A percentile compares a stretch with the other conserved stretches of the same genome.
Conservation (phyloP, 2,329 filamentous ascomycete genomes). For the Aspergillus arachidicola region DNA sequence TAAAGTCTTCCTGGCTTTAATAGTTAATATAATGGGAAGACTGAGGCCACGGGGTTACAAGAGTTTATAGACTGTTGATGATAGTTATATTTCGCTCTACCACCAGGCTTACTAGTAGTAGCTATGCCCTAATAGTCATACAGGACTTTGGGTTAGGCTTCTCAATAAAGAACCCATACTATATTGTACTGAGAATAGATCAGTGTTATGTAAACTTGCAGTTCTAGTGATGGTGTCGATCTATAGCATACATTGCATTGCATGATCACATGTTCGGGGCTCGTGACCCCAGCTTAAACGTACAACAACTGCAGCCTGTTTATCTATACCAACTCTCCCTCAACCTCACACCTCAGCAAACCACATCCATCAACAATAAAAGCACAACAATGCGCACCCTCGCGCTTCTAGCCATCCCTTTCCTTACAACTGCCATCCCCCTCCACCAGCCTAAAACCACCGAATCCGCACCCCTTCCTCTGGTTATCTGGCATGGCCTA, state of each 20-base stretch:
- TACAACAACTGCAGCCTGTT: neutral
- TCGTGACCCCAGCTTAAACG: neutral
- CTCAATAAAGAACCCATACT: too few relatives aligned
- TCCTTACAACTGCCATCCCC: slow-evolving; percentile 26
- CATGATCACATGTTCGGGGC: neutral
- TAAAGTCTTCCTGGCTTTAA: too few relatives aligned
- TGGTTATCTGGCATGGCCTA: slow-evolving; percentile 94
- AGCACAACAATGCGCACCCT: slow-evolving; percentile 5
- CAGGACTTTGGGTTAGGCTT: too few relatives aligned
- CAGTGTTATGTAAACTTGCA: neutral
- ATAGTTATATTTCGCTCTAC: too few relatives aligned
- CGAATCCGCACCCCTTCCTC: slow-evolving; percentile 65
- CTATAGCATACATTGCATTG: neutral
- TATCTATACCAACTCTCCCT: neutral
- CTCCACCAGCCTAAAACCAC: slow-evolving; percentile 22
- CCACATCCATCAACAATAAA: neutral
- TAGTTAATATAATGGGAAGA: too few relatives aligned
- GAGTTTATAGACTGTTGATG: too few relatives aligned
- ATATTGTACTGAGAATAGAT: neutral
- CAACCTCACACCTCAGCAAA: neutral
- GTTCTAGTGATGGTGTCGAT: neutral
- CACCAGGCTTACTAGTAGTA: too few relatives aligned
- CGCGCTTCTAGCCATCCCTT: slow-evolving; percentile 11
- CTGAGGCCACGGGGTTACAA: too few relatives aligned
- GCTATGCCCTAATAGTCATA: too few relatives aligned